These are phyloP conservation scores for Aspergillus udagawae DNA, from an alignment of 2,329 filamentous ascomycete genomes.

Conservation along the genomic window DNA sequence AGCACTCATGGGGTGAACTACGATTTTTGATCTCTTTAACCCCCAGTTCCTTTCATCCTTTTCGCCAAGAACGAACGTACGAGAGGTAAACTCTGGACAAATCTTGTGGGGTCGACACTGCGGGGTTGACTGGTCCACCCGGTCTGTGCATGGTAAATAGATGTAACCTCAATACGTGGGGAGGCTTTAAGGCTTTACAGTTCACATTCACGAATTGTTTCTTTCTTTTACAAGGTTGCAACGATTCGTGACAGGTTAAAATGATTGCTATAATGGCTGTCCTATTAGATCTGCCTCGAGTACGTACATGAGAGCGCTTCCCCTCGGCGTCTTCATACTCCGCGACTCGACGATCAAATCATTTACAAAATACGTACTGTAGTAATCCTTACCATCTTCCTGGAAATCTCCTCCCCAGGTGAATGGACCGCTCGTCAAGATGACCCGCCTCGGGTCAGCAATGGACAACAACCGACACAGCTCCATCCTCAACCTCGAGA, in stretches of 20 bases:
- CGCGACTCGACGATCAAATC: not conserved
- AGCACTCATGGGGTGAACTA: not conserved
- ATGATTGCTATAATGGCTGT: not conserved
- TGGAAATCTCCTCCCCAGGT: not conserved
- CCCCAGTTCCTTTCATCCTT: not conserved
- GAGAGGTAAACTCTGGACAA: not conserved
- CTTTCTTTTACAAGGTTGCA: not conserved
- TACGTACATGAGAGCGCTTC: not conserved
- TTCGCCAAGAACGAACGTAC: not conserved
- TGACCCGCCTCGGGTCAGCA: not conserved
- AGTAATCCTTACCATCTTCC: not conserved
- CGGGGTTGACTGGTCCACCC: not conserved
- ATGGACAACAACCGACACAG: not conserved
- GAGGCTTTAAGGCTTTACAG: too few species aligned
- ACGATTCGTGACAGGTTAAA: not conserved
- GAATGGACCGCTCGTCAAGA: not conserved
- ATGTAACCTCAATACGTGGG: too few species aligned
- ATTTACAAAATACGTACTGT: not conserved
- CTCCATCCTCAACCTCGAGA: not conserved
- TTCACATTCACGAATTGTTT: not conserved
- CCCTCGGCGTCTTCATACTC: not conserved
- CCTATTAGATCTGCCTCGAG: not conserved
- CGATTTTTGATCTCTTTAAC: not conserved
- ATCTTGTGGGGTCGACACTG: not conserved
- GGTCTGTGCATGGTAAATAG: not conserved